Base-by-base conservation (phyloP, 768 basidiomycete species). In the Tephrocybe sp. region DNA sequence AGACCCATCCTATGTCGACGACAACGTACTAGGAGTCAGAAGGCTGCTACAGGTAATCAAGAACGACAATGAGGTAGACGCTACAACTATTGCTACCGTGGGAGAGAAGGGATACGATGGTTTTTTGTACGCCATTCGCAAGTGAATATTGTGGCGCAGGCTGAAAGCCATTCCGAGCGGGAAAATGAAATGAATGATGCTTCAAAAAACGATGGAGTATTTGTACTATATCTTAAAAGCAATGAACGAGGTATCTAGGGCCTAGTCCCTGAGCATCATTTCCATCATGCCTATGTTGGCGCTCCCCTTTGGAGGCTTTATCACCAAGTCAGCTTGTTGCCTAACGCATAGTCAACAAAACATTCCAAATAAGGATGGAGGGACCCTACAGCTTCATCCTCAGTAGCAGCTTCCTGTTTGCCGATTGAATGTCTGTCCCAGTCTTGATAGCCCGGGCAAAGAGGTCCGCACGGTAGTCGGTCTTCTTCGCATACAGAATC, bases 401-500 rank as follows among this genome's bases (percentile, higher is more conserved):
- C 48, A 93, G 68, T n/a, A 93, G 67, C 17, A 93, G 69, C 65
- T 91, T 92, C 54, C 85, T 73, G 56, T 93, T 93, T 30, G 84
- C 76, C 10, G 79, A 72, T 61, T 88, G 83, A 50, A 90, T 90
- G 17, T 86, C 83, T 24, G 73, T 71, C 2, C 88, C 93, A 0
- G 83, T 78, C 65, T 85, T 80, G 59, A 94, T 78, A 4, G 93
- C 87, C 1, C 82, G 78, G 6, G 80, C 79, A 60, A 89, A 96
- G 42, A 95, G 69, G 51, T 86, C 86, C 1, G 81, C 81, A 4
- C 95, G 80, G 54, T 85, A 84, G 62, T 95, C 88, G 1, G 81
- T 86, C 62, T 86, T 83, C 68, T 85, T 88, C 18, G 91, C 88
- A 61, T 83, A 78, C 45, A 97, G 67, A 15, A 95, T 86, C 93